Conservation (phyloP, 352 stramenopile genomes). For the Pythium folliculosum region DNA sequence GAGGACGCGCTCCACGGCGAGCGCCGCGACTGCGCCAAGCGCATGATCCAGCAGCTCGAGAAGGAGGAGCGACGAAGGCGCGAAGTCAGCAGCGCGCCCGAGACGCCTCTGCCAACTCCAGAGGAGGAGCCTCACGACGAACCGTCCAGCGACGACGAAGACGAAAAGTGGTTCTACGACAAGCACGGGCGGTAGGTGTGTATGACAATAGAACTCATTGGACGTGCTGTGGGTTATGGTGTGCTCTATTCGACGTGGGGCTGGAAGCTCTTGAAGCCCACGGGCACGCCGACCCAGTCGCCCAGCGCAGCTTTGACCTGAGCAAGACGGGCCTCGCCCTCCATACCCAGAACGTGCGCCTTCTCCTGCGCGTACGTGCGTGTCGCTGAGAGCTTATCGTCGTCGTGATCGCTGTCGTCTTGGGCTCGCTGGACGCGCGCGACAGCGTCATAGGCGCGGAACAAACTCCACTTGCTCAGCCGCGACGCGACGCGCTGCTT, state of each 20-base stretch:
- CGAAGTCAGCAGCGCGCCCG: not conserved
- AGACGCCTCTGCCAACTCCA: not conserved
- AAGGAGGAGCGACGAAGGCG: constrained; percentile 8
- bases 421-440: too few species aligned
- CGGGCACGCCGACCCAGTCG: constrained; percentile 39
- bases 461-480: constrained; percentile 61
- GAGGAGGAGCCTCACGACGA: not conserved
- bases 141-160: constrained; percentile 14
- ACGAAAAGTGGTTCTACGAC: constrained; percentile 13
- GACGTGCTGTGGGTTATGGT: not conserved
- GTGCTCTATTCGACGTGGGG: not conserved
- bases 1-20: constrained; percentile 43
- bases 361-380: constrained; percentile 8
- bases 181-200: not conserved
- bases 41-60: constrained; percentile 22
- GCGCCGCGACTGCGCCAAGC: constrained; percentile 39
- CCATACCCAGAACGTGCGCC: not conserved
- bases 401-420: too few species aligned
- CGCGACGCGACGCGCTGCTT: constrained; percentile 63
- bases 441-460: constrained; percentile 43
- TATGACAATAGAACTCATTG: not conserved
- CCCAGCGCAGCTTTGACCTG: constrained; percentile 25
- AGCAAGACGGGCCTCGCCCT: not conserved
- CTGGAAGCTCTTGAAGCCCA: constrained; percentile 24
- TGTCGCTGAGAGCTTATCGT: not conserved